Conservation (phyloP, 1,284 basidiomycete genomes). For the Amylostereum areolatum region DNA sequence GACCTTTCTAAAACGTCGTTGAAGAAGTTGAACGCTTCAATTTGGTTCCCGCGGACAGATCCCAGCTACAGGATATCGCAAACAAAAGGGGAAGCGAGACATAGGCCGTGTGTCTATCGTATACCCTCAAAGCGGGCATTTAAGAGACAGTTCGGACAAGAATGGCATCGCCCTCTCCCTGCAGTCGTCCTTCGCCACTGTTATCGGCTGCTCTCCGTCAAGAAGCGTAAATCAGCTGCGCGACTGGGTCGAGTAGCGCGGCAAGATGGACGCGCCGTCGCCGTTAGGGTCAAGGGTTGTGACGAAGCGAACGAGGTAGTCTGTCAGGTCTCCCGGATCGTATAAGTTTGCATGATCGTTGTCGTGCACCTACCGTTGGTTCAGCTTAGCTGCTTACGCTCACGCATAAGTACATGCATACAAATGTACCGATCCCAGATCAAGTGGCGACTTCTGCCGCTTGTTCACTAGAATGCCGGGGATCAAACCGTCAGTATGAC, state of each 20-base stretch:
- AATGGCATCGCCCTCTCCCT: no score
- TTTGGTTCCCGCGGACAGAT: no score
- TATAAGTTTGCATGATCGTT: not conserved
- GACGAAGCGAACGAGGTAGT: not conserved
- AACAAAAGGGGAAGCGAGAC: no score
- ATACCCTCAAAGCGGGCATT: no score
- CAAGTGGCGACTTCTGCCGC: not conserved
- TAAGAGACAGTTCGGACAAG: no score
- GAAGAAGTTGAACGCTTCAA: no score
- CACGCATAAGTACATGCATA: not conserved
- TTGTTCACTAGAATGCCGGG: not conserved
- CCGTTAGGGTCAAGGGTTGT: not conserved
- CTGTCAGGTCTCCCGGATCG: not conserved
- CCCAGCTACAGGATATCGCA: no score
- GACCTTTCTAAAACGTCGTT: no score
- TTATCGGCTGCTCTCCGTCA: not conserved
- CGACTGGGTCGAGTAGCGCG: not conserved
- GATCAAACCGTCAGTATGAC: not conserved
- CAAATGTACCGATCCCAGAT: not conserved
- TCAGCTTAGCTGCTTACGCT: not conserved
- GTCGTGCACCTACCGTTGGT: not conserved
- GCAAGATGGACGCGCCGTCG: not conserved
- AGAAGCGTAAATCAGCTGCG: not conserved
- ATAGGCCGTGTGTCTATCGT: no score
- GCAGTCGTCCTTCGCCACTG: no score